These are phyloP conservation scores for Choanephora cucurbitarum DNA, from an alignment of 371 early-diverging fungal genomes.

Conservation along the genomic window DNA sequence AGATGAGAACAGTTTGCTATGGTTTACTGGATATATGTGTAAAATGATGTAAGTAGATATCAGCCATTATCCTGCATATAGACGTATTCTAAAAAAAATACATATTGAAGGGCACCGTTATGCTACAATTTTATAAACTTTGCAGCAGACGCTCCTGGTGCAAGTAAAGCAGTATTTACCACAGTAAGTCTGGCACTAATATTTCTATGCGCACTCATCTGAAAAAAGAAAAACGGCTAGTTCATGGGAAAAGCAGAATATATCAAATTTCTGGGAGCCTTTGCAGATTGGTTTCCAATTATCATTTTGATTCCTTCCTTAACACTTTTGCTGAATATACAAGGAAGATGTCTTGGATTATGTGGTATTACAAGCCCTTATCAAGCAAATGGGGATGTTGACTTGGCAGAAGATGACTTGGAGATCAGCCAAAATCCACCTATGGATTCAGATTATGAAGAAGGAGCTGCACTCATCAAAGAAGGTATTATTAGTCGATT, in stretches of 20 bases:
- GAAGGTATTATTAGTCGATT: constrained; percentile 45
- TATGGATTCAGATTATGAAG: constrained; percentile 46
- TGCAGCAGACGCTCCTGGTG: constrained; percentile 36
- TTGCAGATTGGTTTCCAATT: constrained; percentile 87
- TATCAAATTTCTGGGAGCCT: constrained; percentile 87
- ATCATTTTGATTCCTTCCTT: constrained; percentile 79
- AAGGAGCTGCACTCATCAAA: constrained; percentile 44
- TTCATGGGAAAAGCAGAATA: constrained; percentile 88
- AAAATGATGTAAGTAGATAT: constrained; percentile 63
- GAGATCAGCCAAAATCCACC: constrained; percentile 35
- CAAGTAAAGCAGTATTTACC: constrained; percentile 51
- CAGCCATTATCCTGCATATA: neutral
- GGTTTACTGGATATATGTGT: constrained; percentile 90
- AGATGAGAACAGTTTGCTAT: constrained; percentile 85
- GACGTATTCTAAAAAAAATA: neutral
- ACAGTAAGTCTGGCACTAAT: constrained; percentile 22
- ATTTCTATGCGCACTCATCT: neutral
- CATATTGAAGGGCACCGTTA: constrained; percentile 70
- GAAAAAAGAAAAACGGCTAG: constrained; percentile 19
- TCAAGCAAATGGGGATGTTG: constrained; percentile 55
- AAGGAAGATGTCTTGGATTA: constrained; percentile 72
- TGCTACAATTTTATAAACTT: constrained; percentile 93
- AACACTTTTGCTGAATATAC: constrained; percentile 76
- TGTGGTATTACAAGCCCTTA: constrained; percentile 66
- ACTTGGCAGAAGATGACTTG: constrained; percentile 31